Base-by-base conservation (phyloP, 371 early-diverging fungal genomes). In the Rhizopus arrhizus region DNA sequence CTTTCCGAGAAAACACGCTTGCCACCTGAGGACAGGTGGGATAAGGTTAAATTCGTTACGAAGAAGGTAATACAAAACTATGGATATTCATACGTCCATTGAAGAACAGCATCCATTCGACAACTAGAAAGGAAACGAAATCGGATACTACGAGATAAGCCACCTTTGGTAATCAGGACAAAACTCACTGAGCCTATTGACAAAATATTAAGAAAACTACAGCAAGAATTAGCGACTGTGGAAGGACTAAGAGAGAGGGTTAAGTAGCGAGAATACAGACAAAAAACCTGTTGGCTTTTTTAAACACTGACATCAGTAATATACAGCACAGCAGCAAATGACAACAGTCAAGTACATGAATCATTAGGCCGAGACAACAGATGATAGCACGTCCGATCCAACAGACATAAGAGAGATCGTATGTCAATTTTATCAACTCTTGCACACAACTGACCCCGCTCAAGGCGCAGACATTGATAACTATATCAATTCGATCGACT, bases 41-140 rank as follows among this genome's bases (percentile, higher is more conserved):
- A 61, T 28, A 8, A 28, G 9, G 10, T 61, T 13, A 41, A 56
- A 48, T n/a, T 50, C n/a, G n/a, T 64, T 53, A 42, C 58, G 1
- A 36, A 50, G 28, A 0, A 11, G 7, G 2, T 32, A 0, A 41
- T 58, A 0, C 22, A 31, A 22, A 48, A 34, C 2, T 58, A 15
- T 8, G 50, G 50, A 7, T 35, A 13, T 13, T 12, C 22, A 7
- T 49, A 49, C 49, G 47, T 38, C 1, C 11, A 22, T 31, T 58
- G 58, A 49, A 8, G 50, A 41, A 48, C 5, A 1, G 3, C 0
- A 38, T 40, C 58, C 7, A 2, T 58, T 5, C 2, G 11, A 13
- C 40, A 13, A 4, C n/a, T 58, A 13, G 31, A 36, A 10, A 16
- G 33, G n/a, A 58, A 58, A 28, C 1, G 58, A 32, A 58, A 58